Conservation (phyloP, 805 yeast genomes). For the Pichia insulana region DNA sequence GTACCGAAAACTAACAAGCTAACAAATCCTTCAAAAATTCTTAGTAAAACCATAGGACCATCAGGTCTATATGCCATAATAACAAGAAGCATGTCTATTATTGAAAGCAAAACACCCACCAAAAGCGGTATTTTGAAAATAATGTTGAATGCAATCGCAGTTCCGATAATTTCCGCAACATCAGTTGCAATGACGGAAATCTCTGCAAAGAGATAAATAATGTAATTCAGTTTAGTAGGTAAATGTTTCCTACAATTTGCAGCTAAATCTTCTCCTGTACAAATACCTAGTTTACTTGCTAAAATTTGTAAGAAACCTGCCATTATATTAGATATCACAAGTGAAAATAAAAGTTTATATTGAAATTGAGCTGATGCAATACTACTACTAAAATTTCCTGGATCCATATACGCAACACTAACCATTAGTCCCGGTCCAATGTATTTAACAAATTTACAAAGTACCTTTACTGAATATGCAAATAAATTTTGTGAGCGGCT, state of each 20-base stretch:
- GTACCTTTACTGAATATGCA: neutral
- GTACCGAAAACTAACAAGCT: conserved; percentile 71
- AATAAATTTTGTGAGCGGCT: no score
- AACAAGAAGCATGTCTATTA: conserved; percentile 77
- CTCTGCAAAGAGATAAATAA: conserved; percentile 73
- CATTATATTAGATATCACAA: conserved; percentile 70
- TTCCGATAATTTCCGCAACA: conserved; percentile 96
- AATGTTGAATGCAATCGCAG: conserved; percentile 87
- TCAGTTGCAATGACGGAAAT: conserved; percentile 92
- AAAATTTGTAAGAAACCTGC: conserved; percentile 82
- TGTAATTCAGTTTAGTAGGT: conserved; percentile 49
- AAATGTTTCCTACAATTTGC: conserved; percentile 74
- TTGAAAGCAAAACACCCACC: conserved; percentile 77
- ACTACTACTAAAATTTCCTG: conserved; percentile 93
- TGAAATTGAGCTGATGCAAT: conserved; percentile 74
- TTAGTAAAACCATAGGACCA: conserved; percentile 68
- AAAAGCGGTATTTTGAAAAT: conserved; percentile 71
- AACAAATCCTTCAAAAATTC: conserved; percentile 78
- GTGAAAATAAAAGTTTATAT: conserved; percentile 69
- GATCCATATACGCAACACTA: conserved; percentile 92
- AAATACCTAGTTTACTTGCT: conserved; percentile 84
- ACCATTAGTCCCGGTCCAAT: conserved; percentile 97
- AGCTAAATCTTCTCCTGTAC: conserved; percentile 89
- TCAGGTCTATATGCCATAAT: conserved; percentile 80
- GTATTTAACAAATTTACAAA: conserved; percentile 33